Evolutionary conservation across 1,139 yeast genomes (phyloP).

Genomic region (Geotrichum armillariae): DNA sequence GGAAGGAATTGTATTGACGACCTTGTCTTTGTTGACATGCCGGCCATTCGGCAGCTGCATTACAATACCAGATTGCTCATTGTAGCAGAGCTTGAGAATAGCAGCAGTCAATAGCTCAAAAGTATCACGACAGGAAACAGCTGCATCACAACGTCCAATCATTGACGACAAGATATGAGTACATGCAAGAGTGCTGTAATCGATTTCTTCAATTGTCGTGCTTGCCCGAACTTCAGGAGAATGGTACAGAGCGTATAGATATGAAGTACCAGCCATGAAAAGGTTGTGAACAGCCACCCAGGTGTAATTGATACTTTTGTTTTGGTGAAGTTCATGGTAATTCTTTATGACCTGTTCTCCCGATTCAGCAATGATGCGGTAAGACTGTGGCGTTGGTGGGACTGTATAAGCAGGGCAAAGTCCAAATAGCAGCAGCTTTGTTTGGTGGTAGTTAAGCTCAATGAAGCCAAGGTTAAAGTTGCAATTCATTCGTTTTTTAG

Average conservation of each 20-base stretch:
- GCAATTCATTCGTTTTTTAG: constrained; percentile 64
- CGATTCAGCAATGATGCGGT: constrained; percentile 58
- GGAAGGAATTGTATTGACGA: neutral
- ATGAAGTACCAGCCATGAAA: constrained; percentile 86
- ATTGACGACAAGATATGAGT: constrained; percentile 61
- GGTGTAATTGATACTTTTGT: constrained; percentile 70
- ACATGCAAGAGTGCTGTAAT: constrained; percentile 56
- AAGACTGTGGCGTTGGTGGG: constrained; percentile 51
- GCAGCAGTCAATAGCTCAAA: constrained; percentile 73
- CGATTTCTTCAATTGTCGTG: constrained; percentile 56
- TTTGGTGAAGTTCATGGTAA: constrained; percentile 57
- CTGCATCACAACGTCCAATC: constrained; percentile 75
- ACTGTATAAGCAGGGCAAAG: constrained; percentile 67
- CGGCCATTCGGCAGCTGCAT: constrained; percentile 11
- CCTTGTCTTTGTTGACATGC: constrained; percentile 2
- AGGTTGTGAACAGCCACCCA: constrained; percentile 93
- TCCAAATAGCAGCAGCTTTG: constrained; percentile 70
- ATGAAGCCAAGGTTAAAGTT: constrained; percentile 70
- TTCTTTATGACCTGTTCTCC: constrained; percentile 65
- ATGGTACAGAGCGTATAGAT: constrained; percentile 71
- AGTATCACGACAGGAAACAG: constrained; percentile 66
- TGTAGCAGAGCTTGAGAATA: constrained; percentile 61
- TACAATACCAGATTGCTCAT: constrained; percentile 27
- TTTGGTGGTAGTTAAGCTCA: constrained; percentile 73
- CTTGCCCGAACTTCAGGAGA: constrained; percentile 51